Base-by-base conservation (phyloP, 108 stramenopile species). In the Pseudonitzschia pungens region DNA sequence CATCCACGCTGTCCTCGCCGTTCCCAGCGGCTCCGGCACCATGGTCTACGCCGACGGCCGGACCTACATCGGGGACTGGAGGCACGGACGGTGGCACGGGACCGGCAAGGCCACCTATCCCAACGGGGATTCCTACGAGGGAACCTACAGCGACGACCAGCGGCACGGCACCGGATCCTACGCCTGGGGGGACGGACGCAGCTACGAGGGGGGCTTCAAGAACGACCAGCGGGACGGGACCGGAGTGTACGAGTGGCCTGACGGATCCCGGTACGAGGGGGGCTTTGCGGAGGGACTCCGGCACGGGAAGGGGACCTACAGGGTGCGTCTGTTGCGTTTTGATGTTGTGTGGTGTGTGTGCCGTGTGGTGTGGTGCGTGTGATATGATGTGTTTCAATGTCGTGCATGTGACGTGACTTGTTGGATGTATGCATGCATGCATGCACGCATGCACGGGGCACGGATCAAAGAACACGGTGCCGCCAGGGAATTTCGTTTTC, bases 91-190 rank as follows among this genome's bases (percentile, higher is more conserved):
- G 48, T 43, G 60, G 50, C 64, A 72, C 26, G 90, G 89, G 10
- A 54, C 55, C 44, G 90, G 92, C 24, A 68, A 33, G 20, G 77
- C 87, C 76, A 33, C 45, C 0, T 91, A 74, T 70, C 63, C 81
- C 21, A 80, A 85, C 64, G 76, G 76, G 16, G 76, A 77, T 28
- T 16, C 44, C 27, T 77, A 57, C 50, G 52, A 73, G 12, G 77
- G 77, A 0, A 36, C 53, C 16, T 73, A 53, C 20, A 29, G 10
- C 18, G 11, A 43, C 4, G 65, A 57, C 29, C 42, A 73, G 29
- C 72, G 83, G 16, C 83, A 78, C 71, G 96, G 94, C 5, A 78
- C 76, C 36, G 94, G 96, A 0, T 68, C 69, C 11, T 97, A 92
- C 68, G 67, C 54, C 2, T 94, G 90, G 87, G 52, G 80, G 1